phyloP scores from a whole-genome alignment of 495 filamentous ascomycete species.

The Hypoxylon lienhwacheense region DNA sequence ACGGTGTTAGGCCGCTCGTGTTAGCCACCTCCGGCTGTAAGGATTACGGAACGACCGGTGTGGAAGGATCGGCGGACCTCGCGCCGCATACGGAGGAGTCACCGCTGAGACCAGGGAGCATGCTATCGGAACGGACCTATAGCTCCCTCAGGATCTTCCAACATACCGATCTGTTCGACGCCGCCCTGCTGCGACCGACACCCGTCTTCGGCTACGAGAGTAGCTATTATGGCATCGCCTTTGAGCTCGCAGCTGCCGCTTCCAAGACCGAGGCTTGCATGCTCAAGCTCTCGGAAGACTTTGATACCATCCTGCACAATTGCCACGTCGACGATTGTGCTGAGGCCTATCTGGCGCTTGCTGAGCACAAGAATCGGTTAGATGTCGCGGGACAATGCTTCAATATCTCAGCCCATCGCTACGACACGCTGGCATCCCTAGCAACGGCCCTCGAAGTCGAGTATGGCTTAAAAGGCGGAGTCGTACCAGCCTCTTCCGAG shows the following conservation, averaged over 20 bases:
- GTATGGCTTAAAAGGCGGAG: conserved; percentile 39
- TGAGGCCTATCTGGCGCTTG: conserved; percentile 47
- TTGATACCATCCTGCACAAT: conserved; percentile 44
- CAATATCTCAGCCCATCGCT: conserved; percentile 44
- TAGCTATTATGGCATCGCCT: conserved; percentile 43
- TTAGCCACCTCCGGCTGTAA: conserved; percentile 48
- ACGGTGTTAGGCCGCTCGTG: conserved; percentile 41
- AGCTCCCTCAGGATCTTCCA: conserved; percentile 35
- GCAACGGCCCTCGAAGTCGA: conserved; percentile 39
- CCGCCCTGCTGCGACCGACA: conserved; percentile 43
- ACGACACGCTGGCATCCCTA: conserved; percentile 45
- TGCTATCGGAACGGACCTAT: conserved; percentile 18
- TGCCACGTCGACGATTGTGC: conserved; percentile 51
- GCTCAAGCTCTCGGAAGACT: conserved; percentile 35
- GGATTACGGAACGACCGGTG: conserved; percentile 46
- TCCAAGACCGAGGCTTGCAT: conserved; percentile 16
- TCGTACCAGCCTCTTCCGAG: conserved; percentile 4
- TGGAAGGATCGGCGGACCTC: conserved; percentile 36
- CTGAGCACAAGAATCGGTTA: conserved; percentile 27
- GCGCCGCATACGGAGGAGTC: conserved; percentile 44
- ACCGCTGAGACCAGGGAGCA: conserved; percentile 31
- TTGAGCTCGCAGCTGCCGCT: conserved; percentile 33
- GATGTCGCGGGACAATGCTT: conserved; percentile 42
- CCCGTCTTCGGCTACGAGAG: conserved; percentile 43
- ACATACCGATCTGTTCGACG: conserved; percentile 42